Percentiles rank a stretch among this genome's conserved stretches.
Evolutionary conservation across 164 flowering plant genomes (phyloP).

Genomic region (Stephania japonica): DNA sequence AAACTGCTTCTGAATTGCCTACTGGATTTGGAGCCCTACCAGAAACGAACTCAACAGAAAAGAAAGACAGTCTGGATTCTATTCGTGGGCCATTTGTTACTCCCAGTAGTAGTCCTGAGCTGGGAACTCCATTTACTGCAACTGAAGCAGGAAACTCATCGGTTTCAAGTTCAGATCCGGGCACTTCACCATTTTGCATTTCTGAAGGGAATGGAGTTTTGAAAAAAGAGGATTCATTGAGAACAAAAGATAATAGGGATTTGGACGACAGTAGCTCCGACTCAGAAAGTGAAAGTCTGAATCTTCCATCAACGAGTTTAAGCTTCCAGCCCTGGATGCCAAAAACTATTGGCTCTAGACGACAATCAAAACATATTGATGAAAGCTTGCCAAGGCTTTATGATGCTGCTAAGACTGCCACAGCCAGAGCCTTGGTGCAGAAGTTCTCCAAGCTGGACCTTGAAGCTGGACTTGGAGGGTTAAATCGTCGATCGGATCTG

Average conservation of each 20-base stretch:
- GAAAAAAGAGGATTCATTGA: conserved; percentile 25
- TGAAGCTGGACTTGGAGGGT: conserved; percentile 36
- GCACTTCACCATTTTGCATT: conserved; percentile 46
- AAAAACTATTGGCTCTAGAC: conserved; percentile 32
- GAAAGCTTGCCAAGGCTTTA: conserved; percentile 24
- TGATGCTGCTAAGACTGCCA: conserved; percentile 26
- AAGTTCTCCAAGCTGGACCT: conserved; percentile 36
- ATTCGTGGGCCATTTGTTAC: conserved; percentile 69
- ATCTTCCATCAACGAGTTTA: conserved; percentile 31
- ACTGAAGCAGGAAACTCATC: conserved; percentile 75
- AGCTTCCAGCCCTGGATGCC: conserved; percentile 47
- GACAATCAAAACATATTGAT: conserved; percentile 23
- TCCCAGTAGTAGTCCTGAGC: conserved; percentile 84
- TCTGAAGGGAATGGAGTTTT: conserved; percentile 32
- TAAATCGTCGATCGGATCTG: conserved; percentile 30
- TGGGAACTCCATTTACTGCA: conserved; percentile 48
- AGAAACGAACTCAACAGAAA: conserved; percentile 16
- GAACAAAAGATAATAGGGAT: conserved; percentile 19
- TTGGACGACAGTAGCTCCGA: conserved; percentile 54
- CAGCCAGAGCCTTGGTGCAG: conserved; percentile 34
- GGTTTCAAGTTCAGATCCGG: conserved; percentile 72
- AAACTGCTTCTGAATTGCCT: conserved; percentile 18
- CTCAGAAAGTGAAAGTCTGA: conserved; percentile 40
- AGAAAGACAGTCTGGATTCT: conserved; percentile 21
- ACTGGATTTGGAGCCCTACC: conserved; percentile 26